A percentile compares a stretch with the other conserved stretches of the same genome.
Conservation (phyloP, 2,329 filamentous ascomycete genomes). For the Penicillium sp. region DNA sequence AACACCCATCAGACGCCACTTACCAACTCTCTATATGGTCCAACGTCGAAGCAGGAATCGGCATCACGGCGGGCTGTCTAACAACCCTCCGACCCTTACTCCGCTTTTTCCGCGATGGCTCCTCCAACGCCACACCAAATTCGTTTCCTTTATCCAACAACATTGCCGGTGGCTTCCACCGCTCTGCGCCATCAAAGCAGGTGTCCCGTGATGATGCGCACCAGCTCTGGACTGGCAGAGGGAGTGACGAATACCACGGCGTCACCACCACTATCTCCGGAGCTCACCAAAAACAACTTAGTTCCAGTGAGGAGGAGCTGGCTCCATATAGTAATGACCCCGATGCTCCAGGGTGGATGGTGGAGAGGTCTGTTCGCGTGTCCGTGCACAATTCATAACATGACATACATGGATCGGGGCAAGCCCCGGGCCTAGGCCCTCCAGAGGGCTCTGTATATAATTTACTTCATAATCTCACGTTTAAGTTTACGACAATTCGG, state of each 20-base stretch:
- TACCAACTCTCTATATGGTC: constrained; percentile 46
- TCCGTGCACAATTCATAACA: constrained; percentile 18
- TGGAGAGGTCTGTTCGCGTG: constrained; percentile 23
- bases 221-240: constrained; percentile 23
- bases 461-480: neutral
- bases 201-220: constrained; percentile 5
- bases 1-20: constrained; percentile 39
- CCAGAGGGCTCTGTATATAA: neutral
- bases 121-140: constrained; percentile 18
- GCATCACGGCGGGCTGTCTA: constrained; percentile 40
- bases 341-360: constrained; percentile 16
- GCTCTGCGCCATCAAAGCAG: constrained; percentile 11
- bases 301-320: constrained; percentile 27
- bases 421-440: too few species aligned
- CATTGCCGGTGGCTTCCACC: constrained; percentile 10
- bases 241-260: constrained; percentile 22
- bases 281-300: constrained; percentile 5
- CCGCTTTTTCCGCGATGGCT: constrained; percentile 31
- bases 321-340: constrained; percentile 3
- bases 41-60: constrained; percentile 33
- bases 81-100: constrained; percentile 48
- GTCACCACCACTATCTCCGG: constrained; percentile 28
- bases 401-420: neutral
- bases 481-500: neutral
- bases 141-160: constrained; percentile 22